These are phyloP conservation scores for Kockiozyma suomiensis DNA, from an alignment of 805 yeast genomes.

Conservation along the genomic window DNA sequence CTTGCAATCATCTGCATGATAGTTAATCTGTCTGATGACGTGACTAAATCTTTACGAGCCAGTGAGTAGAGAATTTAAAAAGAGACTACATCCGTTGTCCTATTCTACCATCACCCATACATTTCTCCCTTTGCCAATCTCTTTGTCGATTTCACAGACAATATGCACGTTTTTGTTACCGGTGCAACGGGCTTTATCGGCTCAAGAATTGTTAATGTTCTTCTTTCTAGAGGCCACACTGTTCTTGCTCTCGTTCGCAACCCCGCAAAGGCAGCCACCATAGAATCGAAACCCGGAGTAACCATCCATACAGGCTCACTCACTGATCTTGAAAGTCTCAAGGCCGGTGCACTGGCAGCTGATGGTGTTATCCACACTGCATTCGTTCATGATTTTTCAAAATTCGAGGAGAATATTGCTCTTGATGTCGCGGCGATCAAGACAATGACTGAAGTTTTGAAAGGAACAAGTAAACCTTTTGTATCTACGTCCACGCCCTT, in stretches of 20 bases:
- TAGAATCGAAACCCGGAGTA: not conserved
- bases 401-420: not conserved
- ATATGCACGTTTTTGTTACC: not conserved
- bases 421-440: not conserved
- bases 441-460: not conserved
- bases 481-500: not conserved
- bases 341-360: not conserved
- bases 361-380: constrained; percentile 1
- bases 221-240: not conserved
- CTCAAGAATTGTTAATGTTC: not conserved
- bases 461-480: not conserved
- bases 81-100: too few species aligned
- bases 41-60: too few species aligned
- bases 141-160: too few species aligned
- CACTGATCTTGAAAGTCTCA: not conserved
- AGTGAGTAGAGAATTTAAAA: too few species aligned
- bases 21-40: too few species aligned
- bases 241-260: not conserved
- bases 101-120: too few species aligned
- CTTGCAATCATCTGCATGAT: too few species aligned
- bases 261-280: not conserved
- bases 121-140: too few species aligned
- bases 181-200: not conserved
- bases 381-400: not conserved
- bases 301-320: not conserved